Percentiles rank a stretch among this genome's conserved stretches.
These are phyloP conservation scores for Podaxis mareebaensis DNA, from an alignment of 768 basidiomycete species.

Conservation along the genomic window DNA sequence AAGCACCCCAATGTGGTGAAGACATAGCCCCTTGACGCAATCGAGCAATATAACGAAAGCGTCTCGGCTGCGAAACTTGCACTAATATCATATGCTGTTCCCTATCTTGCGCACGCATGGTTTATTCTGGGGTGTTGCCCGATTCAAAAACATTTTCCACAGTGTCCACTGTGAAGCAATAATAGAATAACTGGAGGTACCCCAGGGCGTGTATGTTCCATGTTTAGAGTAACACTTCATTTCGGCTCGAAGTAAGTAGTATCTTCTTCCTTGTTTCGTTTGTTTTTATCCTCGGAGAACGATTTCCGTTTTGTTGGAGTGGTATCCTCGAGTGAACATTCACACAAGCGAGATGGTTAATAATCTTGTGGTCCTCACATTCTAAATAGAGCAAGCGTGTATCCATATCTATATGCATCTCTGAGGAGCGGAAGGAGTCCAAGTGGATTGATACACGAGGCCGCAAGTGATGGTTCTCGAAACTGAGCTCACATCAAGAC, in stretches of 20 bases:
- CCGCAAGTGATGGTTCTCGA: too few relatives aligned
- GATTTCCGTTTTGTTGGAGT: background rate
- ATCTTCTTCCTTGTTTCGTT: background rate
- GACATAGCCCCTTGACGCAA: background rate
- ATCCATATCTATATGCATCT: background rate
- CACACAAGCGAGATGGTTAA: background rate
- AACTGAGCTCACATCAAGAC: too few relatives aligned
- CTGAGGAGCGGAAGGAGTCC: background rate
- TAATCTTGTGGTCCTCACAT: background rate
- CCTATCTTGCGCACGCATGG: background rate
- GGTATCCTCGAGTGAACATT: background rate
- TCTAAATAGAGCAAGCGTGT: background rate
- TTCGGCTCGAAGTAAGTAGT: background rate
- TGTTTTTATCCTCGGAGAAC: background rate
- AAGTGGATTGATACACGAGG: background rate
- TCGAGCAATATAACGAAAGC: background rate
- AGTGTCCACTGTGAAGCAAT: background rate
- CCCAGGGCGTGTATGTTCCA: background rate
- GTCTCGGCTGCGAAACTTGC: background rate
- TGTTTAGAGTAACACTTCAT: background rate
- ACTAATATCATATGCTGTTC: background rate
- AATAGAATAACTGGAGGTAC: background rate
- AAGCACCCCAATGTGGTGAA: too few relatives aligned
- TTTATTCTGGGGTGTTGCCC: background rate
- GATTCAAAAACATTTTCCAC: too few relatives aligned